Evolutionary conservation across 371 early-diverging fungal species (phyloP).

Genomic region (Blakeslea trispora): DNA sequence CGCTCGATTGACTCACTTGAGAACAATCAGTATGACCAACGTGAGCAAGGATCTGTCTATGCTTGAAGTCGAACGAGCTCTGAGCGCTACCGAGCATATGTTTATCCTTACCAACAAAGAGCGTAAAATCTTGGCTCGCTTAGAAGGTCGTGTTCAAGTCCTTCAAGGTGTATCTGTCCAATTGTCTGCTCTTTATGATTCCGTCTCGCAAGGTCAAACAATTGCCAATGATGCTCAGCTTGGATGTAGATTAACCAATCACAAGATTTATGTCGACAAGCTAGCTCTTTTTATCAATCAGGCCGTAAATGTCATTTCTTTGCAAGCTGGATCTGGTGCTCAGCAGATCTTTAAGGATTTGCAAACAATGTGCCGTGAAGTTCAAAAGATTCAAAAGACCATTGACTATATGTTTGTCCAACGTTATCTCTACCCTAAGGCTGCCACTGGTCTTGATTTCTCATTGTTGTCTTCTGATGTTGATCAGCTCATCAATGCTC

Average conservation of each 20-base stretch:
- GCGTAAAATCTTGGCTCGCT: constrained; percentile 45
- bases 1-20: constrained; percentile 68
- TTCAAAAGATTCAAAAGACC: constrained; percentile 30
- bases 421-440: constrained; percentile 38
- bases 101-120: constrained; percentile 65
- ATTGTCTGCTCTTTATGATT: constrained; percentile 32
- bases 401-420: constrained; percentile 36
- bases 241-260: constrained; percentile 38
- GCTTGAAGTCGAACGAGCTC: constrained; percentile 69
- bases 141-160: constrained; percentile 33
- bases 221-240: constrained; percentile 22
- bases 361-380: constrained; percentile 16
- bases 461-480: constrained; percentile 36
- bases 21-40: constrained; percentile 56
- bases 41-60: constrained; percentile 72
- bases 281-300: constrained; percentile 42
- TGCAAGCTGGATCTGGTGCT: constrained; percentile 22
- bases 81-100: constrained; percentile 75
- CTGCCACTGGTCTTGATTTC: constrained; percentile 25
- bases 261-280: constrained; percentile 55
- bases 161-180: constrained; percentile 43
- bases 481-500: constrained; percentile 25
- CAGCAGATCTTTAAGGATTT: constrained; percentile 18
- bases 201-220: constrained; percentile 16
- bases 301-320: constrained; percentile 22